Percentiles rank a stretch among this genome's conserved stretches.
phyloP scores from a whole-genome alignment of 768 basidiomycete genomes.

The Amyloporia xantha region DNA sequence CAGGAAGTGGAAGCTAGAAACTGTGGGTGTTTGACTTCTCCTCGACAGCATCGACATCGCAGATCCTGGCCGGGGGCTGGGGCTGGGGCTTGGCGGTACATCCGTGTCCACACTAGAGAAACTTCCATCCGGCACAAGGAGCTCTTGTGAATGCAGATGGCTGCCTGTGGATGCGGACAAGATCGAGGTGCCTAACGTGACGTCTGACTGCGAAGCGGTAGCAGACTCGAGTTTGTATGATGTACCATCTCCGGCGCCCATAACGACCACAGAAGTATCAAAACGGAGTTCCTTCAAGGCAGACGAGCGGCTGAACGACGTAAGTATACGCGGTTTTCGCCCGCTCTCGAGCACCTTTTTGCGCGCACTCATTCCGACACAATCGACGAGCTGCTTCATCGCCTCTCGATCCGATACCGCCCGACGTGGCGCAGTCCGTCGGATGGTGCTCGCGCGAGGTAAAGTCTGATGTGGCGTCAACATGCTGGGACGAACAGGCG shows the following conservation, averaged over 20 bases:
- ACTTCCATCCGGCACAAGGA: conserved; percentile 13
- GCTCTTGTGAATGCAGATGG: conserved; percentile 9
- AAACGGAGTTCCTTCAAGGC: conserved; percentile 30
- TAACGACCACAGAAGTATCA: conserved; percentile 22
- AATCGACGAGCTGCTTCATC: conserved; percentile 82
- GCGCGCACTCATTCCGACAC: conserved; percentile 79
- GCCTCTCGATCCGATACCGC: conserved; percentile 77
- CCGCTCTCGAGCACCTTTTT: conserved; percentile 84
- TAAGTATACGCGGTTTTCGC: conserved; percentile 54
- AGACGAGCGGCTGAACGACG: conserved; percentile 18
- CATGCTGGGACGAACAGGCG: conserved; percentile 49
- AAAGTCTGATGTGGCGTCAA: conserved; percentile 41
- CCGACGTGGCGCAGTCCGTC: conserved; percentile 41
- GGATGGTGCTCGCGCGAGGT: conserved; percentile 48
- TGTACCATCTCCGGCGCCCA: conserved; percentile 18
- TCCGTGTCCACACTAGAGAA: conserved; percentile 57
- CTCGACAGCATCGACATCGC: conserved; percentile 66
- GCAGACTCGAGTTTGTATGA: conserved; percentile 20
- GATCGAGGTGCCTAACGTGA: conserved; percentile 9
- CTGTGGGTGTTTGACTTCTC: conserved; percentile 56
- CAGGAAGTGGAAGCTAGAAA: conserved; percentile 17
- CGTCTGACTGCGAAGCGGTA: conserved; percentile 15
- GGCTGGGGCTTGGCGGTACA: conserved; percentile 70
- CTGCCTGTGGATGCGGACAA: conserved; percentile 6
- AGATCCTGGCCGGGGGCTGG: conserved; percentile 66